Evolutionary conservation across 2,329 filamentous ascomycete species (phyloP).

Genomic region (Albophoma yamanashiensis): DNA sequence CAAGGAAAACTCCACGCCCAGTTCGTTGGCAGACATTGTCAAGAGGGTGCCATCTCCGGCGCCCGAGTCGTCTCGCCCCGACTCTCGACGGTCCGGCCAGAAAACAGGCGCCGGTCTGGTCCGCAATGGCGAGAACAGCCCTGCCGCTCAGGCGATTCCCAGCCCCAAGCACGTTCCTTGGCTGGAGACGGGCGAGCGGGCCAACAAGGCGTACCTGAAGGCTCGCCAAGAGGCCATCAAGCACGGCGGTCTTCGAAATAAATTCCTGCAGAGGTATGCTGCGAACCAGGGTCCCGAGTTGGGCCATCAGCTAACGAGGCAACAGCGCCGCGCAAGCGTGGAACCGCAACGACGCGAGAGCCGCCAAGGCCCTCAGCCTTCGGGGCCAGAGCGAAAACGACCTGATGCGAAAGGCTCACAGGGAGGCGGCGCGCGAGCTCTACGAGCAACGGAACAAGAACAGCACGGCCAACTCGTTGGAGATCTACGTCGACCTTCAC

Average conservation of each 20-base stretch:
- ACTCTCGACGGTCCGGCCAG: conserved; percentile 47
- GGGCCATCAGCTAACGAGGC: conserved; percentile 1
- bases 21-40: conserved; percentile 84
- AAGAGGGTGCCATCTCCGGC: conserved; percentile 88
- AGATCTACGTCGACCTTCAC: conserved; percentile 92
- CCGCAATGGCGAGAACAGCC: conserved; percentile 65
- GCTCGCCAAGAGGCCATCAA: conserved; percentile 93
- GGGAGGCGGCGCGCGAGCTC: conserved; percentile 81
- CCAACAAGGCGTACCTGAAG: conserved; percentile 91
- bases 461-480: conserved; percentile 40
- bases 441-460: conserved; percentile 90
- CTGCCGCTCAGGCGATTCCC: conserved; percentile 72
- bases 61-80: conserved; percentile 47
- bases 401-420: conserved; percentile 91
- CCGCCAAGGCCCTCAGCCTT: conserved; percentile 87
- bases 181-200: conserved; percentile 84
- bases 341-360: conserved; percentile 95
- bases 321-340: conserved; percentile 87
- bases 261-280: conserved; percentile 82
- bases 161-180: conserved; percentile 89
- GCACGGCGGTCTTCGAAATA: conserved; percentile 91
- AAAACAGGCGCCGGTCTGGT: conserved; percentile 56
- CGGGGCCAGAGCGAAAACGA: conserved; percentile 95
- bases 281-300: neutral
- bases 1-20: conserved; percentile 59